Evolutionary conservation across 371 early-diverging fungal species (phyloP).

Genomic region (Mortierella sp.): DNA sequence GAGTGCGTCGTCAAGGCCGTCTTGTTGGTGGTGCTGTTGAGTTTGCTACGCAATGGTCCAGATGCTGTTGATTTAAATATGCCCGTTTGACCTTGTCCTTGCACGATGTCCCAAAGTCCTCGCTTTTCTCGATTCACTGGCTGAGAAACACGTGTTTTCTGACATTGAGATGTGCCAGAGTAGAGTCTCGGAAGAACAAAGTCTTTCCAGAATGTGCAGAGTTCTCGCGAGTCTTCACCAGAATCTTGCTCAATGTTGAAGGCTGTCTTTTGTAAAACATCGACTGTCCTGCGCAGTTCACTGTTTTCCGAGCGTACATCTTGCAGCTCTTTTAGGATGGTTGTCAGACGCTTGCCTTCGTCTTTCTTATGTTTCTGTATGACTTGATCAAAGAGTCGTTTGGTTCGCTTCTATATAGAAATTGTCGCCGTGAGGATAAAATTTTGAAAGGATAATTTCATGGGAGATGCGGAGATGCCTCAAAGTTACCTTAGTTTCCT

Average conservation of each 20-base stretch:
- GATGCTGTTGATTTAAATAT: background rate
- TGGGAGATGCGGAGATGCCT: background rate
- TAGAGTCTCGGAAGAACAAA: too few relatives aligned
- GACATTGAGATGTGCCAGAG: too few relatives aligned
- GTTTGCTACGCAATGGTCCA: background rate
- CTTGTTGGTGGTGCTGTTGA: too few relatives aligned
- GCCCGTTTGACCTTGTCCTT: background rate
- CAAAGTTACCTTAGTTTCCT: conserved; percentile 18
- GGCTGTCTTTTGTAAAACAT: conserved; percentile 1
- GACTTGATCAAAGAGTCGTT: conserved; percentile 1
- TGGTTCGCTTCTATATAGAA: conserved; percentile 11
- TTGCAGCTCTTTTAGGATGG: conserved; percentile 1
- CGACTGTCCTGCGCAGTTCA: conserved; percentile 1
- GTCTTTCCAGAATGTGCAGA: conserved; percentile 7
- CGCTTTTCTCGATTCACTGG: background rate
- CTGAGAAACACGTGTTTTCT: too few relatives aligned
- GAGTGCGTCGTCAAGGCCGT: too few relatives aligned
- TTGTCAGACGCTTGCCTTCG: conserved; percentile 8
- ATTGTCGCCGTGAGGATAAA: too few relatives aligned
- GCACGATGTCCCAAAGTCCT: background rate
- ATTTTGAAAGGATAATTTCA: background rate
- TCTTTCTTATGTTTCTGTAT: conserved; percentile 10
- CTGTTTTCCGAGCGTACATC: conserved; percentile 3
- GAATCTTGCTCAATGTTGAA: conserved; percentile 4
- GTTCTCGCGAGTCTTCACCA: background rate